Evolutionary conservation across 2,329 filamentous ascomycete genomes (phyloP), one percentile per base, ranked within the genome.

Genomic region (Ascochyta lentis): DNA sequence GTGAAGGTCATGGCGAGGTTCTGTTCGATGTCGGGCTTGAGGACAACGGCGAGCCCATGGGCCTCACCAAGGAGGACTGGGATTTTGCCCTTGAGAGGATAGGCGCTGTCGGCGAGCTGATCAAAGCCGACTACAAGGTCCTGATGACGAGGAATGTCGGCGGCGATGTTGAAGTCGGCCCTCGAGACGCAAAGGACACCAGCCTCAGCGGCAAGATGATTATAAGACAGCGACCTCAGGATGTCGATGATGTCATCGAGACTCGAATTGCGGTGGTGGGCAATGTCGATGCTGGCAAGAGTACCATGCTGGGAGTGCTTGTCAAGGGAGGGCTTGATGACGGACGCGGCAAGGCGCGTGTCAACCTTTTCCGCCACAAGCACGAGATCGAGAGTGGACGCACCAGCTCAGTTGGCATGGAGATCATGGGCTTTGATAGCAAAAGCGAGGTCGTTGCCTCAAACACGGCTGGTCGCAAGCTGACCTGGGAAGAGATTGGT

Each of bases 401-500:
- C 63, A 99, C 95, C 9, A 96, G 92, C 72, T 97, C 93, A 0
- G 95, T 99, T 0, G 94, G 95, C 38, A 96, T 98, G 93, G 95
- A 99, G 76, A 98, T 67, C 59, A 92, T 98, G 89, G 95, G 95
- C 2, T 99, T 97, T 67, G 92, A 98, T 75, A 92, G 89, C 46
- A 84, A 85, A 51, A 94, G 95, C 26, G 86, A 93, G 24, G 89
- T 96, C 26, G 85, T 98, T 15, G 86, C 87, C 15, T 94, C 91
- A 35, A 89, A 89, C 55, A 89, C 89, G 0, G 90, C 93, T 2
- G 94, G 92, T 1, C 86, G 95, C 74, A 91, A 89, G 78, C 80
- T 98, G 31, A 94, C 93, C 4, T 99, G 95, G 95, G 94, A 97
- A 75, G 95, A 99, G 75, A 97, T 99, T 71, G 95, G 95, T 49